Percentiles rank a stretch among this genome's conserved stretches.
Conservation (phyloP, 169 alveolate genomes). For the Miamiensis avidus region DNA sequence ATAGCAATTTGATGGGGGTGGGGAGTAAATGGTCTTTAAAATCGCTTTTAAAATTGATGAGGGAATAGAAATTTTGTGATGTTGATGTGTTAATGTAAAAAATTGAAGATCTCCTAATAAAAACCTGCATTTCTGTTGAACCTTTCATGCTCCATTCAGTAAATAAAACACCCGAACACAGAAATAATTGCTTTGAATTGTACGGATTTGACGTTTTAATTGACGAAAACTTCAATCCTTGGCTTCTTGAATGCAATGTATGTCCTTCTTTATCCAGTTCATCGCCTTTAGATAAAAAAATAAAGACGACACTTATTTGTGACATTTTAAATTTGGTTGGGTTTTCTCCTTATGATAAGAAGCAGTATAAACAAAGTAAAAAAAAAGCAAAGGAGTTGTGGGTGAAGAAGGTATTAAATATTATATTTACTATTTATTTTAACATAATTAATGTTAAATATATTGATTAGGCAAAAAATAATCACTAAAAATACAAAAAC, state of each 20-base stretch:
- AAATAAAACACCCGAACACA: conserved; percentile 47
- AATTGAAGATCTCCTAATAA: conserved; percentile 81
- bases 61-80: background rate
- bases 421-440: too few relatives aligned
- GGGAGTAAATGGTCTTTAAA: conserved; percentile 24
- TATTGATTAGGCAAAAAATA: too few relatives aligned
- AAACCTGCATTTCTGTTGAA: conserved; percentile 83
- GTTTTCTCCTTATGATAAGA: conserved; percentile 35
- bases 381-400: background rate
- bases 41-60: background rate
- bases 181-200: conserved; percentile 78
- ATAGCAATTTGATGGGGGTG: background rate
- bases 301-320: conserved; percentile 72
- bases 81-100: conserved; percentile 39
- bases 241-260: conserved; percentile 87
- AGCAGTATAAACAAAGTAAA: background rate
- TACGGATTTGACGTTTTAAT: conserved; percentile 88
- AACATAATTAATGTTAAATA: too few relatives aligned
- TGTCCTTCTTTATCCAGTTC: conserved; percentile 82
- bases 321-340: conserved; percentile 77
- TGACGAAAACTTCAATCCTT: conserved; percentile 75
- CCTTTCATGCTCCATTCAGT: conserved; percentile 62
- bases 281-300: conserved; percentile 77
- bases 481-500: conserved; percentile 7
- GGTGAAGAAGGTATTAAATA: too few relatives aligned